These are phyloP conservation scores for Ophiostoma quercus DNA, from an alignment of 2,329 filamentous ascomycete genomes.

Conservation along the genomic window DNA sequence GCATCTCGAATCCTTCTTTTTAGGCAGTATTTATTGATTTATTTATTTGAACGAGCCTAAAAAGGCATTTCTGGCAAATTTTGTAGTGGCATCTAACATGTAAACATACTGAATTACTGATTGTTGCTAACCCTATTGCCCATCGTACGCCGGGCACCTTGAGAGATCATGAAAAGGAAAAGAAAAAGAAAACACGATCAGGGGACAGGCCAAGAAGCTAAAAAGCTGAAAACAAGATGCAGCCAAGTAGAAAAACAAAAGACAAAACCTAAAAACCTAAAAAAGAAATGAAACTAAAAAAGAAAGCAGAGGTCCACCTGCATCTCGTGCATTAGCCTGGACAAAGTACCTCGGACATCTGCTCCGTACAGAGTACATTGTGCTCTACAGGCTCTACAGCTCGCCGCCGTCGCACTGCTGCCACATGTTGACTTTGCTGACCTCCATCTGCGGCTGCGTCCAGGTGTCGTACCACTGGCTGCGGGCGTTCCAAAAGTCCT, in stretches of 20 bases:
- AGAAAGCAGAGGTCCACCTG: background rate
- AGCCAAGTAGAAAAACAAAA: background rate
- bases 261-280: background rate
- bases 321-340: conserved; percentile 1
- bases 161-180: background rate
- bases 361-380: background rate
- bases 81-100: background rate
- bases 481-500: conserved; percentile 70
- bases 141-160: background rate
- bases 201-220: background rate
- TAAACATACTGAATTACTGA: background rate
- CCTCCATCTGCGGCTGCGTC: conserved; percentile 61
- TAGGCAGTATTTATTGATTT: no score
- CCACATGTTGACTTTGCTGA: conserved; percentile 66
- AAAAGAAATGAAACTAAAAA: background rate
- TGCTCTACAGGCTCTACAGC: conserved; percentile 39
- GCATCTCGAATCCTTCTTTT: no score
- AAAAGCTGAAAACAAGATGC: conserved; percentile 5
- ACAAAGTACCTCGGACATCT: background rate
- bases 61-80: no score
- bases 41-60: no score
- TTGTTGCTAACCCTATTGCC: background rate
- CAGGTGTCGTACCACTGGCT: conserved; percentile 66
- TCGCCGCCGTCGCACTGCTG: conserved; percentile 62
- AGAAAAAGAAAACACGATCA: background rate